Conservation (phyloP, 768 basidiomycete genomes). For the Podaxis rugospora region DNA sequence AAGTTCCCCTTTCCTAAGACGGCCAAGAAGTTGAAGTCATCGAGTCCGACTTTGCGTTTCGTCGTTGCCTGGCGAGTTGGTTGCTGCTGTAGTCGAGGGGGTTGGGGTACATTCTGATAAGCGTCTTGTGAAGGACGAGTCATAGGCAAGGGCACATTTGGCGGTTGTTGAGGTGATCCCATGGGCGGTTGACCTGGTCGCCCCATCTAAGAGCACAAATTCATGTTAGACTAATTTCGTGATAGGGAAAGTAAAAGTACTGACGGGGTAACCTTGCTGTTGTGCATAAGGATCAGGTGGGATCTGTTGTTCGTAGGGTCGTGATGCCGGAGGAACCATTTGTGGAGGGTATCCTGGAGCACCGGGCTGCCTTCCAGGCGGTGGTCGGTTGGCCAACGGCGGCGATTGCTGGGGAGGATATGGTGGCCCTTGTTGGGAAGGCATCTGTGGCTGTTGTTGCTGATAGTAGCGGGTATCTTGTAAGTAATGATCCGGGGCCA, state of each 20-base stretch:
- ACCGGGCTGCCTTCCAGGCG: slow-evolving; percentile 38
- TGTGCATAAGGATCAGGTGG: slow-evolving; percentile 24
- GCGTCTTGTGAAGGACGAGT: slow-evolving; percentile 12
- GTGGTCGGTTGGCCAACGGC: slow-evolving; percentile 29
- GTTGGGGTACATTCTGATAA: slow-evolving; percentile 15
- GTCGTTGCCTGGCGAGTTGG: slow-evolving; percentile 40
- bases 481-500: slow-evolving; percentile 34
- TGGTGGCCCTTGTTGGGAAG: slow-evolving; percentile 23
- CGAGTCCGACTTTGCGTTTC: slow-evolving; percentile 88
- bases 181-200: slow-evolving; percentile 13
- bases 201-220: slow-evolving; percentile 1
- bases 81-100: slow-evolving; percentile 26
- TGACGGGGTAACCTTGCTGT: slow-evolving; percentile 18
- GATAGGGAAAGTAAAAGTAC: not conserved
- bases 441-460: slow-evolving; percentile 19
- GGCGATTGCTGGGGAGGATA: slow-evolving; percentile 22
- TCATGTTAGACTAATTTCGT: not conserved
- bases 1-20: slow-evolving; percentile 99
- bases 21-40: slow-evolving; percentile 98
- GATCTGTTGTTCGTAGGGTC: slow-evolving; percentile 21
- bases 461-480: slow-evolving; percentile 38
- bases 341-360: slow-evolving; percentile 39
- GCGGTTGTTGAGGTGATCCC: slow-evolving; percentile 22
- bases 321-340: slow-evolving; percentile 26
- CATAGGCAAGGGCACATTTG: slow-evolving; percentile 10